phyloP scores from a whole-genome alignment of 31 red algal genomes.

The Asparagopsis taxiformis region DNA sequence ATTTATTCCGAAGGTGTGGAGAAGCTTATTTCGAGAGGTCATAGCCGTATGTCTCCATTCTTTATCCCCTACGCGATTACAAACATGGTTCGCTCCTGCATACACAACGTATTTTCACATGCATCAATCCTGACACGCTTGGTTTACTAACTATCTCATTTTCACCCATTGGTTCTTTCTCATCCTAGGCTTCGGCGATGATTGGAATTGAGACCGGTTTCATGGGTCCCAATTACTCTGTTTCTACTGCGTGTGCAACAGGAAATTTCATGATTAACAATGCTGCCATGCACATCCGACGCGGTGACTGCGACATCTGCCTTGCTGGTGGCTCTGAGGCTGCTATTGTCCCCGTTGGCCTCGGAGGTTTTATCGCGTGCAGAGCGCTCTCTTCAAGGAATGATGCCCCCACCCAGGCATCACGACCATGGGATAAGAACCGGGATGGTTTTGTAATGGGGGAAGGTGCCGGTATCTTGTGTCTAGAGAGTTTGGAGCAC shows the following conservation, averaged over 20 bases:
- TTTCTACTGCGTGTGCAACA: conserved; percentile 67
- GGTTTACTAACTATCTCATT: too few species aligned
- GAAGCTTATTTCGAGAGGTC: conserved; percentile 62
- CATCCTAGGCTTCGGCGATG: conserved; percentile 36
- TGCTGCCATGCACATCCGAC: conserved; percentile 59
- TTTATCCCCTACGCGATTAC: conserved; percentile 97
- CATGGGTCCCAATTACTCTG: conserved; percentile 72
- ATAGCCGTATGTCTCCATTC: conserved; percentile 88
- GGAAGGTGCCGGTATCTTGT: conserved; percentile 50
- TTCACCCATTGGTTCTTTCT: too few species aligned
- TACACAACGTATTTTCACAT: background rate
- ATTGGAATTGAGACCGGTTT: conserved; percentile 90
- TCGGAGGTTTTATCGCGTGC: conserved; percentile 70
- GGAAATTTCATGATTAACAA: conserved; percentile 63
- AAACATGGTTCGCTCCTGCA: too few species aligned
- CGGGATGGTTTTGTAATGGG: conserved; percentile 78
- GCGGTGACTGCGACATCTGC: conserved; percentile 59
- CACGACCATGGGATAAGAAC: conserved; percentile 57
- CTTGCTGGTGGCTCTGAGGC: conserved; percentile 51
- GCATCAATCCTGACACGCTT: background rate
- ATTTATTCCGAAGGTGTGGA: conserved; percentile 68
- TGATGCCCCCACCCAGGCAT: conserved; percentile 37
- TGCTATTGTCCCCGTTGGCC: conserved; percentile 47
- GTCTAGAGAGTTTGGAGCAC: conserved; percentile 62
- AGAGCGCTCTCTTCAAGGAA: conserved; percentile 57